Percentiles rank a stretch among this genome's conserved stretches.
Evolutionary conservation across 2,329 filamentous ascomycete species (phyloP).

Genomic region (Sarocladiaceae sp.): DNA sequence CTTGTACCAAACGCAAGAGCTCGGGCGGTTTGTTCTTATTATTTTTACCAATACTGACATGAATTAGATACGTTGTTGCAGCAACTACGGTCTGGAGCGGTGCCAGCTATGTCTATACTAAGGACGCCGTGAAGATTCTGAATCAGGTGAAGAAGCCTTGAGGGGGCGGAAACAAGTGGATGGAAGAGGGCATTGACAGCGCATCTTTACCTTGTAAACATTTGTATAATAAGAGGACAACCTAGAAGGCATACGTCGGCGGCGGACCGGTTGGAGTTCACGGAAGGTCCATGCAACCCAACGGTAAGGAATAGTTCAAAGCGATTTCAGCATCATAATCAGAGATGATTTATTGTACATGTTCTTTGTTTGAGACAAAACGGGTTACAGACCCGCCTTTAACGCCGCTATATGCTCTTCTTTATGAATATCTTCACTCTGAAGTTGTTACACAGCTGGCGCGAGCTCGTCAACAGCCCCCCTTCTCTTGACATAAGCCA

Average conservation of each 20-base stretch:
- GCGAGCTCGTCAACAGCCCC: neutral
- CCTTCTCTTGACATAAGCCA: slow-evolving; percentile 51
- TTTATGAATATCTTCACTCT: neutral
- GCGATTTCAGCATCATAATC: too few relatives aligned
- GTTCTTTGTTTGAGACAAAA: too few relatives aligned
- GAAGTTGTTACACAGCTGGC: neutral
- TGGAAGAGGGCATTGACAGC: too few relatives aligned
- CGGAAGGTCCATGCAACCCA: too few relatives aligned
- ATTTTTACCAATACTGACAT: slow-evolving; percentile 9
- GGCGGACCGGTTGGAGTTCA: too few relatives aligned
- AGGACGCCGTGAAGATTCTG: slow-evolving; percentile 87
- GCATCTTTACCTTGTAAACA: neutral
- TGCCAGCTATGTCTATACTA: slow-evolving; percentile 84
- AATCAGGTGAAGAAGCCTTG: slow-evolving; percentile 19
- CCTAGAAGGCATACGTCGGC: too few relatives aligned
- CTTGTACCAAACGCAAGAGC: too few relatives aligned
- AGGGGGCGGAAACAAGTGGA: too few relatives aligned
- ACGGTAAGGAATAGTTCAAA: too few relatives aligned
- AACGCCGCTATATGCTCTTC: neutral
- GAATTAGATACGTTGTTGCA: slow-evolving; percentile 71
- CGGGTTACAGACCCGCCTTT: neutral
- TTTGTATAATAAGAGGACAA: neutral
- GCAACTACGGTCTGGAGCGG: slow-evolving; percentile 92
- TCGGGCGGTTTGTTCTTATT: too few relatives aligned
- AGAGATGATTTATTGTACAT: too few relatives aligned